Evolutionary conservation across 495 filamentous ascomycete genomes (phyloP).

Genomic region (Penicillium dipodomyicola): DNA sequence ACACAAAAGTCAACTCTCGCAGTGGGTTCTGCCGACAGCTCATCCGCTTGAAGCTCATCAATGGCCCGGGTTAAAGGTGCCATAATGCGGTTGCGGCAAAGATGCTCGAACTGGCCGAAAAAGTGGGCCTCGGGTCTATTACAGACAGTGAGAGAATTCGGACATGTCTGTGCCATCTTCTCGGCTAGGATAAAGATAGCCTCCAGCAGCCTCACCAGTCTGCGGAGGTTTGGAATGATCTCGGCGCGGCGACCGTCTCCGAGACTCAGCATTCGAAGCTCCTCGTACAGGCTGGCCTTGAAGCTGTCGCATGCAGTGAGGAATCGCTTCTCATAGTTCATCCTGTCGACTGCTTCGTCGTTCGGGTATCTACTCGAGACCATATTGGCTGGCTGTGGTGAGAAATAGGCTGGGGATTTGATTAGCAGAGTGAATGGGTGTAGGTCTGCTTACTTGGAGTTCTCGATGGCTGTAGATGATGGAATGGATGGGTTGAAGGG

Average conservation of each 20-base stretch:
- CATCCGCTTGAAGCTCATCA: not conserved
- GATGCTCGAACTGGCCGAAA: not conserved
- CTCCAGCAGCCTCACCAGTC: not conserved
- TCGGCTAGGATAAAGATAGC: not conserved
- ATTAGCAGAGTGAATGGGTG: not conserved
- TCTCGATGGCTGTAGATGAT: not conserved
- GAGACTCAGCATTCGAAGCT: not conserved
- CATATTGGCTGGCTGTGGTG: not conserved
- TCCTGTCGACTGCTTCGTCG: not conserved
- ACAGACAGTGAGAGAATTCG: not conserved
- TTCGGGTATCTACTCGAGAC: not conserved
- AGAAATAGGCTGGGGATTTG: not conserved
- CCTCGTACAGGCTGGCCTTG: not conserved
- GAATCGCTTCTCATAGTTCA: not conserved
- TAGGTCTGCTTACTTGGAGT: not conserved
- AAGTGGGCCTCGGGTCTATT: not conserved
- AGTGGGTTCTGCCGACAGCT: not conserved
- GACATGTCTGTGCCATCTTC: not conserved
- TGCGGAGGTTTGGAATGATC: not conserved
- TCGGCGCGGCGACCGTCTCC: not conserved
- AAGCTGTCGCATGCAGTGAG: not conserved
- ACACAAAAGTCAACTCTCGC: not conserved
- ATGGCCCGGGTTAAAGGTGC: not conserved
- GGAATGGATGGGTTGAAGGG: not conserved
- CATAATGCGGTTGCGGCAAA: not conserved